Base-by-base conservation (phyloP, 1,284 basidiomycete species). In the Ustilago xerochloae region DNA sequence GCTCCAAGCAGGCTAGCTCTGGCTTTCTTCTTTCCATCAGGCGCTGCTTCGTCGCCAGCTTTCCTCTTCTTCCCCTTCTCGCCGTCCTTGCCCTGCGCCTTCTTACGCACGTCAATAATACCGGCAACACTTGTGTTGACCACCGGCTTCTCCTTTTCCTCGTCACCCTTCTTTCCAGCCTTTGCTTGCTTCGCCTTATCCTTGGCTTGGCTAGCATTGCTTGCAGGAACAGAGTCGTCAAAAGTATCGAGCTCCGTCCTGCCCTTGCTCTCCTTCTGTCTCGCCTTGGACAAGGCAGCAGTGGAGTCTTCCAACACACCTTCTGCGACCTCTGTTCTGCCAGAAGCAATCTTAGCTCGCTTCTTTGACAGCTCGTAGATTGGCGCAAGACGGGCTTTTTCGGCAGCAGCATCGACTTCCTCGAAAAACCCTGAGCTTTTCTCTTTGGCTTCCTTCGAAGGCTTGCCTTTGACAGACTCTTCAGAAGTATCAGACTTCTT, bases 271-370 rank as follows among this genome's bases (percentile, higher is more conserved):
- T 71, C 63, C 50, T 43, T 62, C 28, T 54, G 49, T 13, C 63
- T 38, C 9, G 69, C 59, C 36, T 72, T 72, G 30, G 63, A 62
- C 1, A 63, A 39, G 6, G 46, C 32, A 0, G 60, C 41, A 0
- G 57, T 41, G 12, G 57, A 54, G 28, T 73, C 70, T 45, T 73
- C 70, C 7, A 73, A 54, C 18, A 73, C 70, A 20, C 70, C 70
- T 26, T 67, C 70, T 4, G 70, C 51, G 8, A 73, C 60, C 30
- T 67, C 49, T 15, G 63, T 68, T 22, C 70, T 64, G 4, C 70
- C 70, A 4, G 64, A 53, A 48, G 61, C 63, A 50, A 73, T 73
- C 64, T 68, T 63, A 49, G 64, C 64, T 6, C 45, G 56, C 33
- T 67, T 50, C 33, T 67, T 73, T 18, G 50, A 48, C 8, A 59